Percentiles rank a stretch among this genome's conserved stretches.
Evolutionary conservation across 2,329 filamentous ascomycete genomes (phyloP).

Genomic region (Clarireedia sp.): DNA sequence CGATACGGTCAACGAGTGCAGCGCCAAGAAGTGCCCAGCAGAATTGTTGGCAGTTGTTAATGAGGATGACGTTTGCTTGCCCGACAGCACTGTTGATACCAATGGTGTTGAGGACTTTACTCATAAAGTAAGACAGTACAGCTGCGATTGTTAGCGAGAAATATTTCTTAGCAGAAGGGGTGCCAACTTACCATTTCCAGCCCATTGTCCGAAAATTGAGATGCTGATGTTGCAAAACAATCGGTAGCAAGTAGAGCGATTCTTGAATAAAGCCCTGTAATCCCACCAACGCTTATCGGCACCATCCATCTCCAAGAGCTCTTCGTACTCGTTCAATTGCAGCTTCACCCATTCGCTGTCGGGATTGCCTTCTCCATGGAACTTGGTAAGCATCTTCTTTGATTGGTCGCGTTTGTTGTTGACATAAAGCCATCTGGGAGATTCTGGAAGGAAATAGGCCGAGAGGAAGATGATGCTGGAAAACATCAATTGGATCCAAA

Average conservation of each 20-base stretch:
- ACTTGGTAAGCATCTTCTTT: slow-evolving; percentile 44
- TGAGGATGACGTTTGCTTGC: slow-evolving; percentile 46
- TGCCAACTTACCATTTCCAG: slow-evolving; percentile 30
- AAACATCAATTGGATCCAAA: slow-evolving; percentile 41
- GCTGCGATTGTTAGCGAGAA: slow-evolving; percentile 18
- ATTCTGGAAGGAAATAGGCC: slow-evolving; percentile 51
- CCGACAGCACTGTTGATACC: slow-evolving; percentile 40
- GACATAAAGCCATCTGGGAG: slow-evolving; percentile 53
- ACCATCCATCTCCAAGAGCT: slow-evolving; percentile 40
- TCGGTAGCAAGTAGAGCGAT: slow-evolving; percentile 39
- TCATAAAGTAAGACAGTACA: slow-evolving; percentile 46
- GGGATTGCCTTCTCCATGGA: slow-evolving; percentile 44
- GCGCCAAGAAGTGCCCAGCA: slow-evolving; percentile 48
- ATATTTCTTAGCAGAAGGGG: too few relatives aligned
- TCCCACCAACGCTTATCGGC: slow-evolving; percentile 50
- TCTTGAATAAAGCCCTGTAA: slow-evolving; percentile 45
- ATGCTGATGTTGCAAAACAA: slow-evolving; percentile 45
- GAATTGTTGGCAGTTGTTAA: slow-evolving; percentile 47
- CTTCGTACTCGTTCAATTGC: slow-evolving; percentile 41
- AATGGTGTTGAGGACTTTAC: slow-evolving; percentile 42
- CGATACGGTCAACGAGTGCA: slow-evolving; percentile 46
- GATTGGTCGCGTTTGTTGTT: slow-evolving; percentile 46
- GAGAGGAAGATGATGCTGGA: slow-evolving; percentile 38
- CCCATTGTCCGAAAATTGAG: slow-evolving; percentile 45
- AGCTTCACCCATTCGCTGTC: slow-evolving; percentile 45